phyloP scores from a whole-genome alignment of 106 monocot species.

The Platanthera zijinensis region DNA sequence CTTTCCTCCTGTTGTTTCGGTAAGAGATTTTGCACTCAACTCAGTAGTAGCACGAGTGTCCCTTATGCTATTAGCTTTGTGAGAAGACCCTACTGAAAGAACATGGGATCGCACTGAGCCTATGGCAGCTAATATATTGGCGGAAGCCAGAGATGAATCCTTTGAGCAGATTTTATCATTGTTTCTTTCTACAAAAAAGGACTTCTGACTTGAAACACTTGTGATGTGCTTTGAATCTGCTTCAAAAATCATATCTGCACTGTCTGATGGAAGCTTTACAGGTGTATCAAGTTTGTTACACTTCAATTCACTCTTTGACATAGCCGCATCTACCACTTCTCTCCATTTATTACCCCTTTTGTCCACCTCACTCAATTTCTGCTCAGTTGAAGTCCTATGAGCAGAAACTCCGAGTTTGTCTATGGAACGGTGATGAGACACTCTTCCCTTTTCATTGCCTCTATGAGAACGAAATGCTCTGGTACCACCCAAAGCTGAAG shows the following conservation, averaged over 20 bases:
- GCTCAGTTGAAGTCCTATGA: slow-evolving; percentile 44
- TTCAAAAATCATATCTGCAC: slow-evolving; percentile 5
- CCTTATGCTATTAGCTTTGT: background rate
- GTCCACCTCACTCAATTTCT: slow-evolving; percentile 29
- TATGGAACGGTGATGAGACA: slow-evolving; percentile 47
- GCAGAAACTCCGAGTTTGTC: slow-evolving; percentile 44
- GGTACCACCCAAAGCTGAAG: slow-evolving; percentile 6
- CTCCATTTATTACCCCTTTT: slow-evolving; percentile 32
- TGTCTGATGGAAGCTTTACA: background rate
- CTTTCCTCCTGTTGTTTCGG: background rate
- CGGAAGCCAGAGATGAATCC: background rate
- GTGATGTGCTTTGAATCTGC: background rate
- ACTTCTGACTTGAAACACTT: background rate
- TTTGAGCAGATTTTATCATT: background rate
- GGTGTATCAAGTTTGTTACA: background rate
- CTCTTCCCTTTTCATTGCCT: slow-evolving; percentile 67
- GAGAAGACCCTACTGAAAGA: background rate
- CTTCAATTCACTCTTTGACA: slow-evolving; percentile 2
- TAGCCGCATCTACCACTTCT: slow-evolving; percentile 7
- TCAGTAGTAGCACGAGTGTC: background rate
- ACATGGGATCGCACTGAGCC: background rate
- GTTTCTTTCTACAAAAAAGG: slow-evolving; percentile 2
- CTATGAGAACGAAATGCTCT: slow-evolving; percentile 35
- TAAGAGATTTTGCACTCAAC: background rate
- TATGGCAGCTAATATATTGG: background rate